Evolutionary conservation across 257 asterid genomes (phyloP), one percentile per base, ranked within the genome.

Genomic region (Jacaranda copaia): DNA sequence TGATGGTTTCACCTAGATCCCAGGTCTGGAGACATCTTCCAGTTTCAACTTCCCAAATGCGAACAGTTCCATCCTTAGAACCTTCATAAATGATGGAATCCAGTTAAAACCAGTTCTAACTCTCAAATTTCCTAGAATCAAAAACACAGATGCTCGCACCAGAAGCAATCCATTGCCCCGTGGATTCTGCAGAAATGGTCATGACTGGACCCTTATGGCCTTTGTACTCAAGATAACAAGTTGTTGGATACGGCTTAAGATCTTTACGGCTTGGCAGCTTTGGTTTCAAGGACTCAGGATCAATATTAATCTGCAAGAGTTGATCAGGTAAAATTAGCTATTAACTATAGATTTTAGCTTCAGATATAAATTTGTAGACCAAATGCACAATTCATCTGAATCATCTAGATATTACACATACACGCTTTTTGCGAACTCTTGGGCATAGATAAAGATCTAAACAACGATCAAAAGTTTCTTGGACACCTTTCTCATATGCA

Each of bases 91-190:
- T 48, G 72, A 73, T 10, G 70, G 7, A 81, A 64, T 39, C 18
- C 36, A 12, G 61, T 69, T 68, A 85, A 66, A 65, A 10, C 18
- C 32, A 38, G 46, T 49, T 74, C 14, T 6, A 72, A 77, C 58
- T 39, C 16, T n/a, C 6, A 61, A 60, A 73, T 20, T 77, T 75
- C 49, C 49, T 35, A 43, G 36, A 73, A 45, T 70, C 57, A 25
- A 16, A 68, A 19, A 38, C 5, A 45, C 32, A 74, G 73, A 61
- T 64, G 75, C 68, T 36, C 88, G 49, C 74, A 96, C 99, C 99
- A 81, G 99, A 96, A 80, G 98, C 97, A 82, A 96, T 86, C 98
- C 98, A 96, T 78, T 93, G 95, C 63, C 99, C 98, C 0, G 96
- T 88, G 81, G 94, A 71, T 57, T 91, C 98, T 6, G 90, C 78